Evolutionary conservation across 2,329 filamentous ascomycete genomes (phyloP), one percentile per base, ranked within the genome.

Genomic region (Sordariomycetes sp.): DNA sequence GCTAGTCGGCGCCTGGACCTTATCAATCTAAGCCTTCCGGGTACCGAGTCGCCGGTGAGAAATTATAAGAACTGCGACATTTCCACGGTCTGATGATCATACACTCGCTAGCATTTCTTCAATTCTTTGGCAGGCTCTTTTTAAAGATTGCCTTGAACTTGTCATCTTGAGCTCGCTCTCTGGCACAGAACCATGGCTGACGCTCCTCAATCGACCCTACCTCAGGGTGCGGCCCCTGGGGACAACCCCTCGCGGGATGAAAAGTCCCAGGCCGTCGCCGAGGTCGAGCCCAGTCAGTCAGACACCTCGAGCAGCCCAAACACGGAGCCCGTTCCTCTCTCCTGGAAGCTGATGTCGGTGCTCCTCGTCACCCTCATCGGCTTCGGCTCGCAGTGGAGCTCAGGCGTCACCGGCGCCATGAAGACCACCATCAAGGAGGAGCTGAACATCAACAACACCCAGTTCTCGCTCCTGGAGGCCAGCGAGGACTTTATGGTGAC

Each of bases 401-500:
- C 57, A 10, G 69, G 70, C 2, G 64, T 76, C 8, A 74, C 69
- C 0, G 64, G 66, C 6, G 70, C 72, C 1, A 72, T 76, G 66
- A 75, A 76, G 46, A 67, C 54, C 8, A 75, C 70, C 1, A 51
- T 76, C 16, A 75, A 76, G 44, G 73, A 73, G 58, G 44, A 72
- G 57, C 53, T 76, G 31, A 38, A 67, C 29, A 75, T 77, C 49
- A 66, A 69, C 50, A 78, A 78, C 44, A 64, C 64, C 2, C 63
- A 75, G 42, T 78, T 66, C 44, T 62, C 72, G 0, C 55, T 76
- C 2, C 55, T 78, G 1, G 68, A 72, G 45, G 66, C 72, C 0
- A 75, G 70, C 34, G 67, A 75, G 44, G 64, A 76, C 43, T 78
- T 77, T 39, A 75, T 78, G 67, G 63, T 63, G 9, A 73, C 69